Evolutionary conservation across 1,284 basidiomycete species (phyloP), one percentile per base, ranked within the genome.

Genomic region (Leccinum subspadiceum): DNA sequence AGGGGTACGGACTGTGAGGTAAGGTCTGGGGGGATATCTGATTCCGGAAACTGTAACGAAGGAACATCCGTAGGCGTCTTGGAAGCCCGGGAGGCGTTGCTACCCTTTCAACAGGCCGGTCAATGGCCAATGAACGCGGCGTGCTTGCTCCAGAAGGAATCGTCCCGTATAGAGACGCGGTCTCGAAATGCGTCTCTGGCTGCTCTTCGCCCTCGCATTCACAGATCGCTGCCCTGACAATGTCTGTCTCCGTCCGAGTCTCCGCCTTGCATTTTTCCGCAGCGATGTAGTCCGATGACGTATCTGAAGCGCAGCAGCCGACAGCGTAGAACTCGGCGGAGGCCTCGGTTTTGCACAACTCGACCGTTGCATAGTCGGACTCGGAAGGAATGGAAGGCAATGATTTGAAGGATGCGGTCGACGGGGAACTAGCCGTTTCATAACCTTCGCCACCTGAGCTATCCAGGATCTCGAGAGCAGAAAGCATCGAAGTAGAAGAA

Each of bases 381-480:
- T 76, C 68, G 4, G 80, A 86, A 26, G 85, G 85, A 62, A 86
- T 83, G 5, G 79, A 80, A 9, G 77, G 78, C 39, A 80, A 58
- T 26, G 78, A 79, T 58, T 71, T 73, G 65, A 77, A 77, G 0
- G 79, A 81, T n/a, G 73, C 72, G 5, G 73, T 76, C 2, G 79
- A 80, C 0, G 79, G 78, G 2, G 77, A 76, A 29, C 59, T 56
- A 3, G 72, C 74, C 3, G 74, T 70, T 20, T 71, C 64, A 20
- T 73, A 76, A 4, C 73, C 73, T 54, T 75, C 71, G 12, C 73
- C 73, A 9, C 71, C 70, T 0, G 71, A 75, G 44, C 59, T 59
- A 6, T 73, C 72, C 7, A 57, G 72, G 15, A 74, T 62, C 31
- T 75, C 71, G 13, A 75, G 67, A 24, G 60, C 66, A 9, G 74